Base-by-base conservation (phyloP, 495 filamentous ascomycete species). In the Parathielavia hyrcaniae region DNA sequence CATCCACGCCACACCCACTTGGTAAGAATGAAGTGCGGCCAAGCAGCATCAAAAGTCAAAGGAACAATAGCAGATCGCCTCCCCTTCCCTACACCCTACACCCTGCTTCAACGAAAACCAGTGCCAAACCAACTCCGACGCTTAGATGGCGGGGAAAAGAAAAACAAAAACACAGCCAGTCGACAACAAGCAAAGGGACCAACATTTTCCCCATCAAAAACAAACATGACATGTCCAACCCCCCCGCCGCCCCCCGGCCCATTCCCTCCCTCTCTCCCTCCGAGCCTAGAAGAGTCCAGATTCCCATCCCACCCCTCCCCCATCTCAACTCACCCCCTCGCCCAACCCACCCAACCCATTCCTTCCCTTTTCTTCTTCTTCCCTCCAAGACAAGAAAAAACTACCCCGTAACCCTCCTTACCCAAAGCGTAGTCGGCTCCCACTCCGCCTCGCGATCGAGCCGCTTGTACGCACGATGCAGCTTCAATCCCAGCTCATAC, bases 401-500 rank as follows among this genome's bases (percentile, higher is more conserved):
- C 35, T 40, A 62, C 17, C 57, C 35, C 1, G 79, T 81, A 55
- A 81, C 85, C 55, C 90, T 75, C 68, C 87, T 78, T 45, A 97
- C 84, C 91, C 91, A 97, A 17, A 97, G 70, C 57, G 82, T 82
- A 6, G 83, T 88, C 12, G 83, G 82, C 59, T 88, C 85, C 55
- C 80, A 86, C 16, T 72, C 74, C 5, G 75, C 80, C 49, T 84
- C 79, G 45, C 81, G 78, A 64, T 91, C 86, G 45, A 80, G 74
- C 57, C 86, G 79, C 70, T 89, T 91, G 73, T 85, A 91, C 7
- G 89, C 88, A 49, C 90, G 73, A 66, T 92, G 83, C 43, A 96
- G 69, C 73, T 84, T 89, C 64, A 97, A 67, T 11, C 91, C 91
- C 40, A 92, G 75, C 59, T 96, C 91, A 66, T 96, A 90, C 66